phyloP scores from a whole-genome alignment of 1,284 basidiomycete genomes.

The Irpex lacteus region DNA sequence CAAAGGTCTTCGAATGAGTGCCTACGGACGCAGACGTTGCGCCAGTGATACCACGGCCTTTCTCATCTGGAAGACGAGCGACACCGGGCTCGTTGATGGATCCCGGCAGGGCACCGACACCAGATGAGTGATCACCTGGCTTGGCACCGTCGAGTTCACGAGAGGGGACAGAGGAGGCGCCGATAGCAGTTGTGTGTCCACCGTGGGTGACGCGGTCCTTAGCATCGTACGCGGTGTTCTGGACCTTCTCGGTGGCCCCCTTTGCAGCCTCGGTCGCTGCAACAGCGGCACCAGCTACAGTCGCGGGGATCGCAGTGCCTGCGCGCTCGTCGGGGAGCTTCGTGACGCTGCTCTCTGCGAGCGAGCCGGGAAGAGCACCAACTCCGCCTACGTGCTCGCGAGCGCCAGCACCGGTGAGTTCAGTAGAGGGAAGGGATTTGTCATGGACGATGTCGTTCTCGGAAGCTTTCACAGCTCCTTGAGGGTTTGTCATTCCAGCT shows the following conservation, averaged over 20 bases:
- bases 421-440: conserved; percentile 25
- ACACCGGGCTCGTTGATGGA: conserved; percentile 23
- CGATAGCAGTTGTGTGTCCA: not conserved
- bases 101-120: conserved; percentile 31
- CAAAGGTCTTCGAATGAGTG: not conserved
- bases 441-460: conserved; percentile 24
- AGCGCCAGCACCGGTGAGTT: conserved; percentile 25
- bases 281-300: conserved; percentile 14
- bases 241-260: not conserved
- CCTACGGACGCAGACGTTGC: conserved; percentile 5
- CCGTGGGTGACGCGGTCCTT: not conserved
- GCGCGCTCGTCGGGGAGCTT: conserved; percentile 37
- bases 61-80: conserved; percentile 28
- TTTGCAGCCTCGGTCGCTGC: conserved; percentile 8
- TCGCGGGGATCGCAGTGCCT: conserved; percentile 10
- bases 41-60: not conserved
- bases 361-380: conserved; percentile 36
- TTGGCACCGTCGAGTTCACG: conserved; percentile 10
- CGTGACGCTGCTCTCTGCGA: conserved; percentile 36
- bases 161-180: conserved; percentile 12
- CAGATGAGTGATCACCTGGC: conserved; percentile 15
- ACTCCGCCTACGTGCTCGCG: conserved; percentile 33
- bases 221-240: not conserved
- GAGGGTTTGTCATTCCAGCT: conserved; percentile 9
- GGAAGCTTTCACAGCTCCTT: conserved; percentile 22